Evolutionary conservation across 1,139 yeast genomes (phyloP), one percentile per base, ranked within the genome.

Genomic region (Debaryomyces singareniensis): DNA sequence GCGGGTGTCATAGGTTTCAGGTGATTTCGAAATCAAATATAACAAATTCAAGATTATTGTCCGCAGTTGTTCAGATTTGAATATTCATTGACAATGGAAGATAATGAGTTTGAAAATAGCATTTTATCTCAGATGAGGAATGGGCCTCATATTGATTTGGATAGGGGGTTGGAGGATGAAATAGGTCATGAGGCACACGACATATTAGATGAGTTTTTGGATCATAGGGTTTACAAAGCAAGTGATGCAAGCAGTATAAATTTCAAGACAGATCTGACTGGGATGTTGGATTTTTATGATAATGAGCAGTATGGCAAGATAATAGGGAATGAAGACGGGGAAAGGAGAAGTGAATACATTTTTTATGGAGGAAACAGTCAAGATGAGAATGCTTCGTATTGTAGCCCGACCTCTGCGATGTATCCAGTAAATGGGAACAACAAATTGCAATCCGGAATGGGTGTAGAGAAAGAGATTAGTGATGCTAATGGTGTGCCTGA

Each of bases 171-270:
- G 20, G 24, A 33, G 26, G 33, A 48, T 26, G 59, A 58, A 64
- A 60, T 18, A n/a, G 21, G 21, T 7, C 7, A 18, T 18, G 21
- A 18, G 21, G 21, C 21, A 31, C 67, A 61, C 27, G 71, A 66
- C 36, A 61, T 66, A 24, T 47, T 75, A 30, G 78, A 72, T 41
- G 81, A 75, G 47, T 74, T 75, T 40, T 55, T 75, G 31, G 81
- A 75, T 47, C 73, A 70, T 42, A 53, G 79, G 33, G 68, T 73
- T 2, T 18, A 18, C n/a, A 18, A 18, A n/a, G 5, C 21, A n/a
- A 18, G n/a, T 18, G 21, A 18, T 7, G n/a, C 7, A 7, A n/a
- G 21, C 9, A n/a, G 21, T 7, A 18, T 18, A n/a, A 18, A 18
- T 18, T 18, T 18, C 11, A 23, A 23, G 25, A 11, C 25, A 23